A percentile compares a stretch with the other conserved stretches of the same genome.
phyloP scores from a whole-genome alignment of 1,139 yeast genomes.

The Nadsonia starkeyi-henricii region DNA sequence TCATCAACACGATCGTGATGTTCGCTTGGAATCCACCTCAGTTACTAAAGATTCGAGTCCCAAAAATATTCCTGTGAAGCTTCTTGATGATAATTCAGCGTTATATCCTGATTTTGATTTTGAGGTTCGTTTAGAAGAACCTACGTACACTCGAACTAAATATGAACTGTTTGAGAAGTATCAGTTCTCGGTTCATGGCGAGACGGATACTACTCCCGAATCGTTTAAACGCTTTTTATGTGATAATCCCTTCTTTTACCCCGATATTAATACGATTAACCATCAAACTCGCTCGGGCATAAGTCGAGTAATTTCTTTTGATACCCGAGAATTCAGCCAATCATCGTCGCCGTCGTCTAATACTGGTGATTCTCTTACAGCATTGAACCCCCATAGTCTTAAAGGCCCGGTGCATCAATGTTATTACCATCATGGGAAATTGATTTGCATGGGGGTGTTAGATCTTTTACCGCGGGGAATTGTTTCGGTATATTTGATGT shows the following conservation, averaged over 20 bases:
- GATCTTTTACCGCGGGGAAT: constrained; percentile 68
- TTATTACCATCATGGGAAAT: constrained; percentile 47
- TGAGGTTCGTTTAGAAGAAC: constrained; percentile 38
- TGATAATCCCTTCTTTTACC: constrained; percentile 40
- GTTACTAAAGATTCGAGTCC: constrained; percentile 1
- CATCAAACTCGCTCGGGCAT: neutral
- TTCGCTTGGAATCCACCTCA: too few species aligned
- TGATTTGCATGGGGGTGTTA: constrained; percentile 65
- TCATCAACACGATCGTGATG: constrained; percentile 10
- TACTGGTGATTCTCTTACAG: neutral
- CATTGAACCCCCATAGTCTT: constrained; percentile 1
- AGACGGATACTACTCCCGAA: constrained; percentile 32
- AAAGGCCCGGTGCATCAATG: constrained; percentile 57
- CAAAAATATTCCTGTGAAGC: neutral
- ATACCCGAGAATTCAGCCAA: neutral
- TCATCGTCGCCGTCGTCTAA: neutral
- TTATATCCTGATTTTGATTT: constrained; percentile 21
- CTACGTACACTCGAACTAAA: constrained; percentile 44
- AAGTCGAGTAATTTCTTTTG: neutral
- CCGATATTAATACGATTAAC: neutral
- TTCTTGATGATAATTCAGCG: neutral
- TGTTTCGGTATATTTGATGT: constrained; percentile 75
- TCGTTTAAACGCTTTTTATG: constrained; percentile 59
- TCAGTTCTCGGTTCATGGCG: constrained; percentile 57
- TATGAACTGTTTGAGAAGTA: constrained; percentile 53